Percentiles rank a stretch among this genome's conserved stretches.
phyloP scores from a whole-genome alignment of 169 alveolate genomes.

The Theileria orientalis region DNA sequence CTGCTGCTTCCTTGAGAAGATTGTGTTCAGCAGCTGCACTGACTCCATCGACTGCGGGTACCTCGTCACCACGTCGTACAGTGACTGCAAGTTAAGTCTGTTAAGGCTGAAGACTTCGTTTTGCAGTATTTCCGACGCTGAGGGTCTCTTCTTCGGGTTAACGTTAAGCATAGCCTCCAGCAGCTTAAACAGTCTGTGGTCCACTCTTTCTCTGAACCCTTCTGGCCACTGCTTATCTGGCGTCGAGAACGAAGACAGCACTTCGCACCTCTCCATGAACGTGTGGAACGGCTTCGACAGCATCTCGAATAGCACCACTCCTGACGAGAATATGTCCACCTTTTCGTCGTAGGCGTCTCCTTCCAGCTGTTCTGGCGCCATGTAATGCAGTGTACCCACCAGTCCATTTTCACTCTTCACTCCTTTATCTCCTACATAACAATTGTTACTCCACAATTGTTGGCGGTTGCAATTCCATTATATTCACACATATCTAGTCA shows the following conservation, averaged over 20 bases:
- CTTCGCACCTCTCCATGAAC: conserved; percentile 77
- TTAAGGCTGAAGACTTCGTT: conserved; percentile 60
- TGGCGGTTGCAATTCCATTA: not conserved
- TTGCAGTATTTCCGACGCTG: conserved; percentile 70
- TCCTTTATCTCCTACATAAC: not conserved
- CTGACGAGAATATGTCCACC: conserved; percentile 80
- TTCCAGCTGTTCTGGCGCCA: conserved; percentile 81
- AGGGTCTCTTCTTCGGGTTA: conserved; percentile 71
- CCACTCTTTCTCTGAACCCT: conserved; percentile 67
- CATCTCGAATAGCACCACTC: conserved; percentile 85
- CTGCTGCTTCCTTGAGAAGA: conserved; percentile 62
- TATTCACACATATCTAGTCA: not conserved
- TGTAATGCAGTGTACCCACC: conserved; percentile 81
- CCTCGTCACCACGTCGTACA: conserved; percentile 67
- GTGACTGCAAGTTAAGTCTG: conserved; percentile 63
- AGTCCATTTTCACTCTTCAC: conserved; percentile 37
- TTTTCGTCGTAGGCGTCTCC: conserved; percentile 79
- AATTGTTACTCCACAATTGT: not conserved
- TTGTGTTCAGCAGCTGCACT: conserved; percentile 61
- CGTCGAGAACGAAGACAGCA: conserved; percentile 67
- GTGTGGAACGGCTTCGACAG: conserved; percentile 79
- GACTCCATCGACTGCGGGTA: conserved; percentile 75
- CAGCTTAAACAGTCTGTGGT: conserved; percentile 58
- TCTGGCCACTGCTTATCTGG: conserved; percentile 64
- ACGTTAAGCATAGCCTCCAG: conserved; percentile 68